Conservation (phyloP, 2,329 filamentous ascomycete genomes). For the Fusarium virguliforme region DNA sequence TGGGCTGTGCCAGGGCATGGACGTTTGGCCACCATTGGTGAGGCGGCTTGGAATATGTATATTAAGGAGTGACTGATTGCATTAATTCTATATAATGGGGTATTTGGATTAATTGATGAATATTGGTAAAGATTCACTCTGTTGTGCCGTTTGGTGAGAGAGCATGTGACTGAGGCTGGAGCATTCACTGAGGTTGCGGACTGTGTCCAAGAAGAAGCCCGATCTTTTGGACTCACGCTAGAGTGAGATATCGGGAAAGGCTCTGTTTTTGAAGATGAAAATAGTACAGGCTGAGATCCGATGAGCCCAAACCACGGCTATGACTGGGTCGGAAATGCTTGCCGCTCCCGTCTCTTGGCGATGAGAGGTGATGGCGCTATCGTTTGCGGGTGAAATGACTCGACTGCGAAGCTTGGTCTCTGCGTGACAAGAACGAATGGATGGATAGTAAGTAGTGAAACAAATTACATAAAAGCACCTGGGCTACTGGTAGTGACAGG, state of each 20-base stretch:
- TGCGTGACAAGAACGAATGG: background rate
- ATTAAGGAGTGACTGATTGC: background rate
- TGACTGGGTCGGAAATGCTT: background rate
- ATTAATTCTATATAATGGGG: background rate
- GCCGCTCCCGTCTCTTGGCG: background rate
- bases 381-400: constrained; percentile 4
- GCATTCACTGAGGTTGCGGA: background rate
- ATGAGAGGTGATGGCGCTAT: constrained; percentile 4
- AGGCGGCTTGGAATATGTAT: background rate
- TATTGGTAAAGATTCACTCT: background rate
- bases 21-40: background rate
- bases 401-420: background rate
- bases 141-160: background rate
- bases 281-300: background rate
- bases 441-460: too few species aligned
- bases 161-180: background rate
- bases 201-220: background rate
- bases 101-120: background rate
- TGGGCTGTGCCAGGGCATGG: constrained; percentile 10
- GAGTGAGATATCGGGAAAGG: background rate
- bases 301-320: background rate
- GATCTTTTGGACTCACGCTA: background rate
- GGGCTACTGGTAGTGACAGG: background rate
- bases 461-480: background rate
- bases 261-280: too few species aligned